Percentiles rank a stretch among this genome's conserved stretches.
phyloP scores from a whole-genome alignment of 345 rosid species.

The Citrus hindsii region DNA sequence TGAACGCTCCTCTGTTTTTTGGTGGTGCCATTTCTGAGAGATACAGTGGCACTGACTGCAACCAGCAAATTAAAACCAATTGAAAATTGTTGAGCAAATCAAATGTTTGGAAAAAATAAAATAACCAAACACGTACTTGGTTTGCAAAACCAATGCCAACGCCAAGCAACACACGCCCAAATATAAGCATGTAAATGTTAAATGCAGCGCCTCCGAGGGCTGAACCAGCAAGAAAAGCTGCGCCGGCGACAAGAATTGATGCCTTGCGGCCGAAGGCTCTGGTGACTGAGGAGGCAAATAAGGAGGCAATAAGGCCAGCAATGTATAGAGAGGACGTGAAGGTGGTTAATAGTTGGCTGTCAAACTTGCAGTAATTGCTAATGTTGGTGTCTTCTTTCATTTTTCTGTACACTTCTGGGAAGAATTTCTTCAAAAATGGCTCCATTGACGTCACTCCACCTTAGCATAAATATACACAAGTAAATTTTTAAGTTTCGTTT shows the following conservation, averaged over 20 bases:
- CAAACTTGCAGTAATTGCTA: constrained; percentile 48
- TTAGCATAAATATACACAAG: neutral
- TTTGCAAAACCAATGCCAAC: constrained; percentile 75
- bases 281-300: constrained; percentile 57
- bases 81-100: neutral
- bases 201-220: constrained; percentile 56
- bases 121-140: constrained; percentile 38
- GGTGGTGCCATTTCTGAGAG: constrained; percentile 88
- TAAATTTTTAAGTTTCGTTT: no score
- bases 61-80: neutral
- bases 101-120: no score
- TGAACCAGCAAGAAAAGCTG: constrained; percentile 56
- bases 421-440: constrained; percentile 36
- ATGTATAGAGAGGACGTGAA: constrained; percentile 61
- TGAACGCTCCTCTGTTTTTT: constrained; percentile 70
- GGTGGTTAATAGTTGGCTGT: constrained; percentile 32
- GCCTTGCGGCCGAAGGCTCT: constrained; percentile 59
- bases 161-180: constrained; percentile 69
- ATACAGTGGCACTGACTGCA: constrained; percentile 78
- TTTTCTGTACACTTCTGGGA: constrained; percentile 38
- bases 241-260: constrained; percentile 57
- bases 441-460: constrained; percentile 35
- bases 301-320: constrained; percentile 58
- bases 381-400: constrained; percentile 20
- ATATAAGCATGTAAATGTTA: constrained; percentile 54